Evolutionary conservation across 768 basidiomycete genomes (phyloP), one percentile per base, ranked within the genome.

Genomic region (Kwoniella europaea): DNA sequence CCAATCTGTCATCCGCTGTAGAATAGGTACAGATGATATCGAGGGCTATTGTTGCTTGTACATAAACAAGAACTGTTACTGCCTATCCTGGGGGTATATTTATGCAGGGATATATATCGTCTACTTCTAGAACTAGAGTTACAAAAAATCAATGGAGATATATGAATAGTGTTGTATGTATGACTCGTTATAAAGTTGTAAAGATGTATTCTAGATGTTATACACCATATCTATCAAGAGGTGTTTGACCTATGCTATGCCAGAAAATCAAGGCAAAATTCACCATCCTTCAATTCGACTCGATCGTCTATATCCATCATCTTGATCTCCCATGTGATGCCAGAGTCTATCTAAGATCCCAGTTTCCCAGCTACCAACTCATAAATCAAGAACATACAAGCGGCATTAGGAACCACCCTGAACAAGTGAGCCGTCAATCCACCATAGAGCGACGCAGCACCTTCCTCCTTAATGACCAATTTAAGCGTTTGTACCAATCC

Each of bases 401-500:
- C 92, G 0, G 96, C 96, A 76, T 99, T 99, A 7, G 96, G 96
- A 3, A 99, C 92, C 68, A 98, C 94, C 61, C 97, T 90, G 88
- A 99, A 91, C 68, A 99, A 87, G 82, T 98, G 97, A 0, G 97
- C 94, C 65, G 90, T 91, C 66, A 99, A 88, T 10, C 97, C 97
- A 43, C 93, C 91, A 77, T 99, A 98, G 20, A 98, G 82, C 4
- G 91, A 89, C 53, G 89, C 87, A 1, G 89, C 89, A 27, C 82
- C 97, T 81, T 99, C 97, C 82, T 99, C 97, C 3, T 88, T 89
- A 52, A 96, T 87, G 69, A 99, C 89, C 5, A 94, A 87, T 22
- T 87, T 88, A 44, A 98, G 84, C 0, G 95, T 96, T 80, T 97
- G 96, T 67, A 86, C 68, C 22, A 99, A 87, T 22, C 93, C 93